A percentile compares a stretch with the other conserved stretches of the same genome.
phyloP scores from a whole-genome alignment of 1,284 basidiomycete species.

The Veloboletus limbatus region DNA sequence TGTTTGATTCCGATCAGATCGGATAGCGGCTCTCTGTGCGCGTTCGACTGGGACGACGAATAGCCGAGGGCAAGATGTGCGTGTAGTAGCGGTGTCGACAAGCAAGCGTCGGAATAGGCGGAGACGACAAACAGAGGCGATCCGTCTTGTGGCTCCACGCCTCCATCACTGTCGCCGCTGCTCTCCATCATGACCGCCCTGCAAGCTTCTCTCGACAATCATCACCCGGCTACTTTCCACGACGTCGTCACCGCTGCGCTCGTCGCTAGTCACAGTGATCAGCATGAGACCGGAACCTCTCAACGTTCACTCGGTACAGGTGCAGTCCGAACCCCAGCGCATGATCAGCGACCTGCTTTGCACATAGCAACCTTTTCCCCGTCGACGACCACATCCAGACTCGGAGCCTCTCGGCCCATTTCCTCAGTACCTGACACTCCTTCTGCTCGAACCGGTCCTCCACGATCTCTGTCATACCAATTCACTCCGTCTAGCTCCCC shows the following conservation, averaged over 20 bases:
- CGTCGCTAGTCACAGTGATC: slow-evolving; percentile 1
- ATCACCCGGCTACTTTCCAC: slow-evolving; percentile 3
- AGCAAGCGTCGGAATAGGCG: too few relatives aligned
- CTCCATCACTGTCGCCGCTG: too few relatives aligned
- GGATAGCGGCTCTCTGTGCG: too few relatives aligned
- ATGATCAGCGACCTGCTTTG: slow-evolving; percentile 10
- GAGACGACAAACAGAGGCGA: too few relatives aligned
- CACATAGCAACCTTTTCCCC: slow-evolving; percentile 13
- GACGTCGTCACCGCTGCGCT: slow-evolving; percentile 9
- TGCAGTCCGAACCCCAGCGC: slow-evolving; percentile 2
- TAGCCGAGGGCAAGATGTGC: too few relatives aligned
- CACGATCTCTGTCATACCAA: slow-evolving; percentile 66
- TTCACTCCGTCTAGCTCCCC: slow-evolving; percentile 52
- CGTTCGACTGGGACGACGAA: too few relatives aligned
- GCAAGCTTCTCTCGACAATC: slow-evolving; percentile 1
- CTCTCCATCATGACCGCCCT: slow-evolving; percentile 21
- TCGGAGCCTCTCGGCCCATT: slow-evolving; percentile 4
- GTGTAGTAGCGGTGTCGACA: too few relatives aligned
- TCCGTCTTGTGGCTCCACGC: too few relatives aligned
- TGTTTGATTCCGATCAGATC: too few relatives aligned
- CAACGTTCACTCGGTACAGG: not conserved
- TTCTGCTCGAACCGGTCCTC: slow-evolving; percentile 66
- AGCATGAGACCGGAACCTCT: not conserved
- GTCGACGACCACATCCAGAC: slow-evolving; percentile 4
- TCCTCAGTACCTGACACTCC: slow-evolving; percentile 47